Conservation (phyloP, 1,139 yeast species). For the Candida mesenterica region DNA sequence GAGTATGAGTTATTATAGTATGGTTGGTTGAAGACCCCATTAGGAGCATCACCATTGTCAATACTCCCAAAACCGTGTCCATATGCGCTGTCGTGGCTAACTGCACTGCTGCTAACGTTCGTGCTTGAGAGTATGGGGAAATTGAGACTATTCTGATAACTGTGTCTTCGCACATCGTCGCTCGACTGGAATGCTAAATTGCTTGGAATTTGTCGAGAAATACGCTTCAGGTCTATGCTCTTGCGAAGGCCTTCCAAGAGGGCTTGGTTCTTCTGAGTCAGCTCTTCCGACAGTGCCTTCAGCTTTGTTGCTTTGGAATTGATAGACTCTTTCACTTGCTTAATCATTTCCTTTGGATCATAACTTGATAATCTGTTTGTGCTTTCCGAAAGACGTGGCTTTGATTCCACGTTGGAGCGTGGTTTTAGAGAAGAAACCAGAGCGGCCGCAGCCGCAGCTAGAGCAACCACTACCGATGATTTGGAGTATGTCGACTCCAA, state of each 20-base stretch:
- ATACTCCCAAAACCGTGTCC: constrained; percentile 1
- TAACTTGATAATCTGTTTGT: constrained; percentile 8
- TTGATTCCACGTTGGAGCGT: background rate
- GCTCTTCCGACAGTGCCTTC: constrained; percentile 13
- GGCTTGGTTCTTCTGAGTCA: constrained; percentile 14
- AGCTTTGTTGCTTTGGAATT: constrained; percentile 10
- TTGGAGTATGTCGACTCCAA: background rate
- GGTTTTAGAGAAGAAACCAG: background rate
- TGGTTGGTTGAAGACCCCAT: background rate
- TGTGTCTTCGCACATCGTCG: constrained; percentile 1
- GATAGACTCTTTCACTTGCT: constrained; percentile 14
- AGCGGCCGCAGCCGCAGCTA: background rate
- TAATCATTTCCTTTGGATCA: constrained; percentile 15
- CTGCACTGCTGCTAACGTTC: background rate
- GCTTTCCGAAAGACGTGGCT: background rate
- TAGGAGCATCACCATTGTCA: background rate
- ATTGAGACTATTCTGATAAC: background rate
- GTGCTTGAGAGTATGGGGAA: background rate
- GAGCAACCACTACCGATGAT: background rate
- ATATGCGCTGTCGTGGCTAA: background rate
- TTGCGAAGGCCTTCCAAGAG: constrained; percentile 21
- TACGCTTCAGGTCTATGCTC: constrained; percentile 20
- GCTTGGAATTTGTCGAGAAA: too few relatives aligned
- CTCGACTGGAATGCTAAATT: constrained; percentile 3
- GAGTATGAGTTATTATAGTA: constrained; percentile 13